Percentiles rank a stretch among this genome's conserved stretches.
phyloP scores from a whole-genome alignment of 768 basidiomycete genomes.

The Suillus subluteus region DNA sequence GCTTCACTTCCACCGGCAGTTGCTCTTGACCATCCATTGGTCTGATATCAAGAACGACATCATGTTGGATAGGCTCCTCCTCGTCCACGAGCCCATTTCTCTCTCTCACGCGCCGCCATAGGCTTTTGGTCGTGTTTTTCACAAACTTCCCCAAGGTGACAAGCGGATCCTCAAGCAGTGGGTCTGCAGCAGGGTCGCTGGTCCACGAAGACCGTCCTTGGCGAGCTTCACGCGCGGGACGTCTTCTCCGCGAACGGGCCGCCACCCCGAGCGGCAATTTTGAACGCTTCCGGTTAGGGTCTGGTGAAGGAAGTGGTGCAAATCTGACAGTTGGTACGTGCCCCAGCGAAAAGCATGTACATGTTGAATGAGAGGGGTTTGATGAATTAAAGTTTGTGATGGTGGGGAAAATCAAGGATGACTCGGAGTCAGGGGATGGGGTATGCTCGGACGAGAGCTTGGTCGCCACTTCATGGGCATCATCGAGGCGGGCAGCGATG shows the following conservation, averaged over 20 bases:
- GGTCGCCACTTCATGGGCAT: conserved; percentile 21
- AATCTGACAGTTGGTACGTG: conserved; percentile 49
- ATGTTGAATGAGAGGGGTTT: conserved; percentile 16
- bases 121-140: conserved; percentile 42
- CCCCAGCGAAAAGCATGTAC: conserved; percentile 18
- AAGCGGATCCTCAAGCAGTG: conserved; percentile 50
- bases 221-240: conserved; percentile 17
- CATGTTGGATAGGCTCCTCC: conserved; percentile 16
- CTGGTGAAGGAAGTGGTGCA: conserved; percentile 59
- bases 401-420: conserved; percentile 21
- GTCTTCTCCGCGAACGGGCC: conserved; percentile 38
- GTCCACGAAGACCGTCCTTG: conserved; percentile 26
- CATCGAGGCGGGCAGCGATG: conserved; percentile 12
- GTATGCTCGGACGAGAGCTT: conserved; percentile 19
- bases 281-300: conserved; percentile 52
- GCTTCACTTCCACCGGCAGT: neutral
- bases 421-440: conserved; percentile 13
- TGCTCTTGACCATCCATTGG: conserved; percentile 33
- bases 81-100: conserved; percentile 25
- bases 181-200: conserved; percentile 29
- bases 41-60: conserved; percentile 26
- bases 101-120: conserved; percentile 55
- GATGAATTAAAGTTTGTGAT: conserved; percentile 16
- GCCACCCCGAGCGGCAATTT: conserved; percentile 58
- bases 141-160: conserved; percentile 52